A percentile compares a stretch with the other conserved stretches of the same genome.
Evolutionary conservation across 805 yeast species (phyloP).

Genomic region (Starmera pachycereana): DNA sequence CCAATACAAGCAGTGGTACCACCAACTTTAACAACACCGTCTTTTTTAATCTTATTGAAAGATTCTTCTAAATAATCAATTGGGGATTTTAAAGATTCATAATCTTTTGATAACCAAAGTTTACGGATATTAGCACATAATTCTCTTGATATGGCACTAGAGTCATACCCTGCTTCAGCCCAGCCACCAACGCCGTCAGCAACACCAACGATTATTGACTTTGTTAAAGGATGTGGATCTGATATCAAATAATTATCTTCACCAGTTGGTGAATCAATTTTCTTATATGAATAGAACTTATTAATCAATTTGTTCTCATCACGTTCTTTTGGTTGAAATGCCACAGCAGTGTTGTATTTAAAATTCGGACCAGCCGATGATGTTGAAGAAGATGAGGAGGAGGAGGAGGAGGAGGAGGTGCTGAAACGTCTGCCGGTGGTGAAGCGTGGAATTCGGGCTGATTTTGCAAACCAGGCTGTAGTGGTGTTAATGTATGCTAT

Average conservation of each 20-base stretch:
- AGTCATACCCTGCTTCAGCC: slow-evolving; percentile 86
- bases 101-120: slow-evolving; percentile 5
- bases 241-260: slow-evolving; percentile 65
- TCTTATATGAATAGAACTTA: slow-evolving; percentile 14
- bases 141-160: slow-evolving; percentile 78
- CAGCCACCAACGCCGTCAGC: slow-evolving; percentile 99
- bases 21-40: slow-evolving; percentile 70
- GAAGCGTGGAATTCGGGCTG: not conserved
- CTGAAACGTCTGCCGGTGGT: not conserved
- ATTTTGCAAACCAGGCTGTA: too few relatives aligned
- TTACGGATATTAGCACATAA: slow-evolving; percentile 48
- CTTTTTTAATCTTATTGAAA: slow-evolving; percentile 39
- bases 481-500: too few relatives aligned
- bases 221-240: slow-evolving; percentile 15
- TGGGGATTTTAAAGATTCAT: slow-evolving; percentile 6
- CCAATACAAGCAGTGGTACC: slow-evolving; percentile 93
- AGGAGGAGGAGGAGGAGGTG: not conserved
- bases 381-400: slow-evolving; percentile 2
- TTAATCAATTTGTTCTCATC: slow-evolving; percentile 35
- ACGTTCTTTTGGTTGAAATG: slow-evolving; percentile 67
- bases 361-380: slow-evolving; percentile 12
- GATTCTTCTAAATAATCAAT: slow-evolving; percentile 43
- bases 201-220: slow-evolving; percentile 54
- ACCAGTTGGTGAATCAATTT: slow-evolving; percentile 53
- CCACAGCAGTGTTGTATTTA: slow-evolving; percentile 51